Conservation (phyloP, 106 monocot species). For the Iris macrosiphon region DNA sequence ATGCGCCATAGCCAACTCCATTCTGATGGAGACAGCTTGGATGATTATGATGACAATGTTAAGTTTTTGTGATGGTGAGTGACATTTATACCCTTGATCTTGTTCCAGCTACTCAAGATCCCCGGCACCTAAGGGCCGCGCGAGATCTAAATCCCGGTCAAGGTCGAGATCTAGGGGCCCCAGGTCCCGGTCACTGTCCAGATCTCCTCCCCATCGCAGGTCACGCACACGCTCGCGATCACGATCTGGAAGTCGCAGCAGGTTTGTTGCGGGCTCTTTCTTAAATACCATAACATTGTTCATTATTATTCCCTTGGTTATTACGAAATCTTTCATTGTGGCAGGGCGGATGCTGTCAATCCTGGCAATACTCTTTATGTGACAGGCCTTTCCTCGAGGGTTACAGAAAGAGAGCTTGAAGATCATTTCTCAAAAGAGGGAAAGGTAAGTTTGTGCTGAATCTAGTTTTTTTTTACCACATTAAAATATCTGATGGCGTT, state of each 20-base stretch:
- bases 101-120: conserved; percentile 22
- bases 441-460: conserved; percentile 40
- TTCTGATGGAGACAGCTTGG: no score
- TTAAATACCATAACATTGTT: neutral
- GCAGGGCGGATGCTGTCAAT: conserved; percentile 32
- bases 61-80: no score
- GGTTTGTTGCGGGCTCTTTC: conserved; percentile 12
- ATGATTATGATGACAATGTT: no score
- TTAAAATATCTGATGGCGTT: neutral
- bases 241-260: conserved; percentile 34
- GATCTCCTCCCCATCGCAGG: no score
- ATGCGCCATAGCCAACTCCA: no score
- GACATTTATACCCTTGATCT: no score
- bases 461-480: neutral
- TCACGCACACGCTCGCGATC: no score
- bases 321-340: neutral
- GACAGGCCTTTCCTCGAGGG: conserved; percentile 86
- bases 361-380: conserved; percentile 90
- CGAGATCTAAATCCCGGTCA: conserved; percentile 19
- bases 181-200: no score
- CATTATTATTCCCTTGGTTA: neutral
- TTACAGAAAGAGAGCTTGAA: conserved; percentile 74
- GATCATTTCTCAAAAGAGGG: conserved; percentile 83
- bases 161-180: conserved; percentile 36
- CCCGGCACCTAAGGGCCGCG: conserved; percentile 5